Evolutionary conservation across 306 rosid species (phyloP).

Genomic region (Sphenostylis stenocarpa): DNA sequence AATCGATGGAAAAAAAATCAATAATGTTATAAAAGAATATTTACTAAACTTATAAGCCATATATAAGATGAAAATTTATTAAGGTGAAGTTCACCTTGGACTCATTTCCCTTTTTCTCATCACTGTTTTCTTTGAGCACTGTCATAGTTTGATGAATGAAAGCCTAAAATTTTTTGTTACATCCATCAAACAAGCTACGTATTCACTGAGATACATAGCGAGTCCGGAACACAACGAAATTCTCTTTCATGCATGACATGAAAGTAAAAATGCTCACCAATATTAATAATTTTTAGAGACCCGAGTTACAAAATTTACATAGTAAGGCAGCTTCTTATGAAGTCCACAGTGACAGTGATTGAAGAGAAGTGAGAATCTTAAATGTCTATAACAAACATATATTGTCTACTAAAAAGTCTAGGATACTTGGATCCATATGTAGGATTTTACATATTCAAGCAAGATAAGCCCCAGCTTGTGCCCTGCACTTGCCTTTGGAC

Average conservation of each 20-base stretch:
- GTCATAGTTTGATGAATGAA: no score
- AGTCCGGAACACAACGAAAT: no score
- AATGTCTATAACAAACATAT: constrained; percentile 35
- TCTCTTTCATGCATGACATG: background rate
- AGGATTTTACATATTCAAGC: constrained; percentile 38
- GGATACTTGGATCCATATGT: constrained; percentile 32
- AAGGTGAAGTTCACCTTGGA: no score
- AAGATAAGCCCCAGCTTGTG: constrained; percentile 14
- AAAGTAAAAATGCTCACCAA: constrained; percentile 8
- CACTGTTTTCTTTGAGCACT: no score
- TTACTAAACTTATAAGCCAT: no score
- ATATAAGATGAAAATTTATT: no score
- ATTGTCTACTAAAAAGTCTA: constrained; percentile 38
- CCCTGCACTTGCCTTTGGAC: constrained; percentile 12
- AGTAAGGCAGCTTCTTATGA: constrained; percentile 32
- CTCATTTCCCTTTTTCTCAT: no score
- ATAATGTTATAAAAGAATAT: no score
- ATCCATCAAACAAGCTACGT: no score
- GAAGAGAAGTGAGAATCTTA: constrained; percentile 28
- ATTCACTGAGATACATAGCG: no score
- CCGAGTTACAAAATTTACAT: constrained; percentile 44
- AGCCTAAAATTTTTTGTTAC: no score
- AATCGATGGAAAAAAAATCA: no score
- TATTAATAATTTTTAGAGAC: background rate
- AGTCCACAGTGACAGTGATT: constrained; percentile 39